Evolutionary conservation across 139 green algal species (phyloP).

Genomic region (Picochlorum sp.): DNA sequence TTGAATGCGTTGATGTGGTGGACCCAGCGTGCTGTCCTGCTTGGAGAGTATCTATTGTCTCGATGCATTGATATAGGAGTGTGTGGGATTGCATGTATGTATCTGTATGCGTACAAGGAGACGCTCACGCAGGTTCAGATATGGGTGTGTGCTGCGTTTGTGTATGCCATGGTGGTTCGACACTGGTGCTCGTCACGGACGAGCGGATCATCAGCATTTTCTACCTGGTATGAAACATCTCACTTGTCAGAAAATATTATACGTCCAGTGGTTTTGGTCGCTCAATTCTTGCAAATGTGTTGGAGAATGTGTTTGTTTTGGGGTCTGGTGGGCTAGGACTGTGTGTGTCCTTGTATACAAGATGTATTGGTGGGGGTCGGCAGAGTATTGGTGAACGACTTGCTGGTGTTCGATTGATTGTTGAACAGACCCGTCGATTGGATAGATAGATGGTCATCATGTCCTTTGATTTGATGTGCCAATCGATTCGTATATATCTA

Average conservation of each 20-base stretch:
- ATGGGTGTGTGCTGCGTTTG: neutral
- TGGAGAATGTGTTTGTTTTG: constrained; percentile 12
- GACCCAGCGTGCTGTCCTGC: neutral
- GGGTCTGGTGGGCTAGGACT: neutral
- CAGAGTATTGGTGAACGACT: constrained; percentile 2
- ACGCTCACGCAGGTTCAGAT: neutral
- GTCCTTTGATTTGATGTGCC: no score
- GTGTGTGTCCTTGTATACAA: neutral
- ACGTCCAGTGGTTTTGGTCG: neutral
- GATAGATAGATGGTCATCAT: no score
- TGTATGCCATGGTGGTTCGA: no score
- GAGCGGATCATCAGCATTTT: neutral
- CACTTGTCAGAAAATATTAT: neutral
- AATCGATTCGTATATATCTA: no score
- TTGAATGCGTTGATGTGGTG: neutral
- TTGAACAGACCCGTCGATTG: neutral
- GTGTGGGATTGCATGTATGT: neutral
- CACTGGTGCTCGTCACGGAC: no score
- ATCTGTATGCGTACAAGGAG: neutral
- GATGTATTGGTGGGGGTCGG: neutral
- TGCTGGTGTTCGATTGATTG: neutral
- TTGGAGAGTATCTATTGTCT: constrained; percentile 6
- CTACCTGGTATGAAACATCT: constrained; percentile 9
- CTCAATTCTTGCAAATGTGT: neutral
- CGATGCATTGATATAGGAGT: constrained; percentile 1